Evolutionary conservation across 2,329 filamentous ascomycete species (phyloP), one percentile per base, ranked within the genome.

Genomic region (Diaporthe vexans): DNA sequence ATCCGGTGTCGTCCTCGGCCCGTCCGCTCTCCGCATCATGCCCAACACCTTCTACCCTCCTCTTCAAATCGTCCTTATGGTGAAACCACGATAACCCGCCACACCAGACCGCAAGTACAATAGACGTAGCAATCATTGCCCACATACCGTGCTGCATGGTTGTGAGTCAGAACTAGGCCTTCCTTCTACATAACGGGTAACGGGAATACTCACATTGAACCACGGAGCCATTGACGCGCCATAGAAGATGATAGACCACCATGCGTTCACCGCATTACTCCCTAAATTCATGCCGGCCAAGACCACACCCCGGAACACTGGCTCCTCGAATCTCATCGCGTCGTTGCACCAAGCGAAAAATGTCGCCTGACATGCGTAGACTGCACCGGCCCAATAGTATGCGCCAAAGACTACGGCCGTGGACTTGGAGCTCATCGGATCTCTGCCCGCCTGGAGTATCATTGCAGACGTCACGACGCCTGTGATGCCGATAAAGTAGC

Each of bases 301-400:
- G 0, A 94, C 92, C 1, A 94, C 87, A 3, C 88, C 90, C 5
- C 93, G 86, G 77, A 92, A 88, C 59, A 91, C 87, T 26, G 89
- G 88, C 74, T 93, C 89, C 77, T 93, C 89, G 72, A 89, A 88
- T 10, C 91, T 86, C 84, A 93, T 89, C 2, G 91, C 90, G 78
- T 94, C 92, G 77, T 94, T 94, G 29, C 91, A 92, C 92, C 92
- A 94, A 0, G 93, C 92, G 77, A 94, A 94, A 77, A 94, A 94
- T 0, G 91, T 93, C 0, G 93, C 92, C 81, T 94, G 92, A 78
- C 92, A 93, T 0, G 92, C 92, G 77, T 94, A 94, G 0, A 94
- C 91, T 4, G 88, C 85, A 0, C 93, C 93, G 0, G 92, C 91
- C 89, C 90, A 92, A 81, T 94, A 94, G 77, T 93, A 94, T 5